A percentile compares a stretch with the other conserved stretches of the same genome.
These are phyloP conservation scores for Musa schizocarpa DNA, from an alignment of 176 grass and related monocot genomes.

Conservation along the genomic window DNA sequence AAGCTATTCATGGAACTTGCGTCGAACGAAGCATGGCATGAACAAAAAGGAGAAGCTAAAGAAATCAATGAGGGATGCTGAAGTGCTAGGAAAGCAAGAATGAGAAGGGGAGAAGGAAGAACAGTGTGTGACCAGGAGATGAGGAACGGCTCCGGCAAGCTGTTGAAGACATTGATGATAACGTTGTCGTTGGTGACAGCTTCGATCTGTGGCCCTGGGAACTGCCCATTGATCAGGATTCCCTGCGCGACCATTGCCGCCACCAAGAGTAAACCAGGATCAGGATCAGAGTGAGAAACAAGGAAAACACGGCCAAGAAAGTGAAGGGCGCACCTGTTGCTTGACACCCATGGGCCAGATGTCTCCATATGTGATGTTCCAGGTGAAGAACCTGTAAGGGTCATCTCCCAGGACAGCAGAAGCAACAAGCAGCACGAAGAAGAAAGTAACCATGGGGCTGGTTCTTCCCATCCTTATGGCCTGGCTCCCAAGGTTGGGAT, in stretches of 20 bases:
- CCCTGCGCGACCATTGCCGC: not conserved
- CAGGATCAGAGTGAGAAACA: not conserved
- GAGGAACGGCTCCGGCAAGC: slow-evolving; percentile 17
- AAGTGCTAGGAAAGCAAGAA: too few relatives aligned
- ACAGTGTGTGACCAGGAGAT: slow-evolving; percentile 6
- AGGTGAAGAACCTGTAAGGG: slow-evolving; percentile 17
- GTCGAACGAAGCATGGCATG: too few relatives aligned
- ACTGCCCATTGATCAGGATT: slow-evolving; percentile 10
- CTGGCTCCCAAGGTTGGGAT: too few relatives aligned
- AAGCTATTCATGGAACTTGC: not conserved
- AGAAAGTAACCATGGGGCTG: not conserved
- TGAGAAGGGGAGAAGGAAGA: not conserved
- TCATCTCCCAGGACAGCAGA: not conserved
- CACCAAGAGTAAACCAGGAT: not conserved
- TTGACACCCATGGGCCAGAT: slow-evolving; percentile 14
- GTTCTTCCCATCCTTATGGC: not conserved
- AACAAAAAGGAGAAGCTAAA: too few relatives aligned
- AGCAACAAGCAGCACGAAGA: not conserved
- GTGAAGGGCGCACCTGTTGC: not conserved
- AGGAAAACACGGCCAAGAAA: not conserved
- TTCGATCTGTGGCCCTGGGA: slow-evolving; percentile 14
- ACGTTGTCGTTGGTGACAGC: slow-evolving; percentile 13
- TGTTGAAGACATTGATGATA: slow-evolving; percentile 18
- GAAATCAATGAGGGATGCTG: too few relatives aligned
- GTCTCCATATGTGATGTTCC: slow-evolving; percentile 15